phyloP scores from a whole-genome alignment of 163 green algal genomes.

The Prototheca wickerhamii region DNA sequence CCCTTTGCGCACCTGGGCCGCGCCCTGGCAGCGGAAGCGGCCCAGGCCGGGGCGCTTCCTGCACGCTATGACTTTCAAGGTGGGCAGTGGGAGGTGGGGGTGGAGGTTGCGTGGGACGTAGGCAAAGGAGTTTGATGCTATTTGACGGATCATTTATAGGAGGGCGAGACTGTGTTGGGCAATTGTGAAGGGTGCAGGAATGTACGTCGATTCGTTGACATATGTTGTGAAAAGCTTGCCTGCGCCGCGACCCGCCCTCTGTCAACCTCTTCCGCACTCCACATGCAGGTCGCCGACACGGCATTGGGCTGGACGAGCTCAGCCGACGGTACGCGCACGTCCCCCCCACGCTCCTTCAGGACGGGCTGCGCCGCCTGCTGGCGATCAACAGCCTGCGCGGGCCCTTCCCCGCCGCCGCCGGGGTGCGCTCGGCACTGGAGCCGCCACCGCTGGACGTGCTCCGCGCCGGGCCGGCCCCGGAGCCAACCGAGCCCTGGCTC shows the following conservation, averaged over 20 bases:
- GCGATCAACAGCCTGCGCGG: constrained; percentile 2
- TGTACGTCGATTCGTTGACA: too few relatives aligned
- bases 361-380: constrained; percentile 15
- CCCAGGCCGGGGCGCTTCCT: constrained; percentile 22
- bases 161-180: too few relatives aligned
- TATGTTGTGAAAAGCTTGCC: too few relatives aligned
- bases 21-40: constrained; percentile 21
- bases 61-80: constrained; percentile 24
- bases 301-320: constrained; percentile 13
- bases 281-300: constrained; percentile 22
- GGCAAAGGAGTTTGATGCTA: too few relatives aligned
- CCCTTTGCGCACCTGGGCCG: constrained; percentile 23
- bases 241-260: too few relatives aligned
- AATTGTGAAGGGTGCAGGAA: too few relatives aligned
- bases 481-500: not conserved
- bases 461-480: too few relatives aligned
- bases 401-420: not conserved
- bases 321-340: constrained; percentile 23
- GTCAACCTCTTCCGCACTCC: too few relatives aligned
- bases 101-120: too few relatives aligned
- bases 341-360: constrained; percentile 6
- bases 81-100: constrained; percentile 7
- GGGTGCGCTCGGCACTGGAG: constrained; percentile 21
- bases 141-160: too few relatives aligned
- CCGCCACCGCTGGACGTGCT: not conserved